Conservation (phyloP, 1,139 yeast genomes). For the Sugiyamaella novakii region DNA sequence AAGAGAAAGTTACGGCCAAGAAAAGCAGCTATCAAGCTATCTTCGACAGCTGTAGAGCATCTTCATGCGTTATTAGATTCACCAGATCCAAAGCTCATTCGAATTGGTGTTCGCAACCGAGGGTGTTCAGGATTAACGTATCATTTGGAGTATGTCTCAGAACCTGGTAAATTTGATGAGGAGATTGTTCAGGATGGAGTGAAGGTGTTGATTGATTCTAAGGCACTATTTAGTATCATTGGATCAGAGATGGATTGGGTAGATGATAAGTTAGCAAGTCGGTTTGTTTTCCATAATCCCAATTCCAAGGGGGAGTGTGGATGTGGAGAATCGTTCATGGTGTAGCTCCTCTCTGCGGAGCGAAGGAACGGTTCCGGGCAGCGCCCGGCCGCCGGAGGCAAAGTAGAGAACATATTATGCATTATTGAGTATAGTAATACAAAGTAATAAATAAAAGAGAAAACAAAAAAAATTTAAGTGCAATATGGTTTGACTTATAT, state of each 20-base stretch:
- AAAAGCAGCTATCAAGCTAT: constrained; percentile 82
- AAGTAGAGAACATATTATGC: too few relatives aligned
- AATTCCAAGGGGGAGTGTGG: constrained; percentile 98
- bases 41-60: constrained; percentile 74
- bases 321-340: constrained; percentile 98
- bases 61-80: constrained; percentile 65
- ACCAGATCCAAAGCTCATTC: constrained; percentile 84
- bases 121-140: constrained; percentile 97
- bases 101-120: constrained; percentile 92
- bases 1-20: constrained; percentile 74
- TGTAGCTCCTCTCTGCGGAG: too few relatives aligned
- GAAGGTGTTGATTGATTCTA: constrained; percentile 88
- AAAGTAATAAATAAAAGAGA: constrained; percentile 8
- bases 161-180: constrained; percentile 94
- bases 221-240: constrained; percentile 90
- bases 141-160: constrained; percentile 82
- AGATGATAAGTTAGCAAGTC: constrained; percentile 84
- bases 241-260: constrained; percentile 99
- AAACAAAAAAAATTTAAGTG: background rate
- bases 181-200: constrained; percentile 86
- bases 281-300: constrained; percentile 92
- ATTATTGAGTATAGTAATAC: constrained; percentile 2
- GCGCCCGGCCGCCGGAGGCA: too few relatives aligned
- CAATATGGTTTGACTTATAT: background rate
- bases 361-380: too few relatives aligned